Evolutionary conservation across 805 yeast genomes (phyloP).

Genomic region (Kazachstania martiniae): DNA sequence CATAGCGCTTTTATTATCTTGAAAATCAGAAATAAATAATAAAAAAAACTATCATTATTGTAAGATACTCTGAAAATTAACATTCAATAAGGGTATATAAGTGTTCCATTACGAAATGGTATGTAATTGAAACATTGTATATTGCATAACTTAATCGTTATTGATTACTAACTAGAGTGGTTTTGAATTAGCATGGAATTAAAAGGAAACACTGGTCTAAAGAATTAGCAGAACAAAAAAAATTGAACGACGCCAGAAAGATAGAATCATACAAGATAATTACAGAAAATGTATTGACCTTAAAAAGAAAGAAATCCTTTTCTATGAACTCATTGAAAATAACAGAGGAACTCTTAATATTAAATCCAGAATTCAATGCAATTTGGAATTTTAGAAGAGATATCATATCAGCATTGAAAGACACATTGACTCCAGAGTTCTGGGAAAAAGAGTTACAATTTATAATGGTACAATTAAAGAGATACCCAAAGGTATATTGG

Average conservation of each 20-base stretch:
- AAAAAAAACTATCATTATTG: no score
- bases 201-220: conserved; percentile 47
- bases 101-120: no score
- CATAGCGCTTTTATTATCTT: no score
- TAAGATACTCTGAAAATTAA: no score
- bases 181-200: conserved; percentile 51
- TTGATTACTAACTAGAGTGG: neutral
- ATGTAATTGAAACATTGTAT: neutral
- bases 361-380: conserved; percentile 83
- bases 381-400: conserved; percentile 86
- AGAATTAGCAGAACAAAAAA: conserved; percentile 43
- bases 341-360: conserved; percentile 46
- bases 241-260: conserved; percentile 47
- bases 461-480: conserved; percentile 44
- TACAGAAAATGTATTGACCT: conserved; percentile 33
- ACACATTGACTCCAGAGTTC: conserved; percentile 20
- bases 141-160: no score
- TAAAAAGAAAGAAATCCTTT: conserved; percentile 24
- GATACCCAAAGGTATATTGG: conserved; percentile 89
- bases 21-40: no score
- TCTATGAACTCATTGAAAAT: conserved; percentile 34
- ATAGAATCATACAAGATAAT: conserved; percentile 45
- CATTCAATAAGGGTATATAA: no score
- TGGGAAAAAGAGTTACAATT: conserved; percentile 51
- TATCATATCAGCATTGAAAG: conserved; percentile 31